A percentile compares a stretch with the other conserved stretches of the same genome.
Evolutionary conservation across 164 flowering plant genomes (phyloP).

Genomic region (Cinnamomum chago): DNA sequence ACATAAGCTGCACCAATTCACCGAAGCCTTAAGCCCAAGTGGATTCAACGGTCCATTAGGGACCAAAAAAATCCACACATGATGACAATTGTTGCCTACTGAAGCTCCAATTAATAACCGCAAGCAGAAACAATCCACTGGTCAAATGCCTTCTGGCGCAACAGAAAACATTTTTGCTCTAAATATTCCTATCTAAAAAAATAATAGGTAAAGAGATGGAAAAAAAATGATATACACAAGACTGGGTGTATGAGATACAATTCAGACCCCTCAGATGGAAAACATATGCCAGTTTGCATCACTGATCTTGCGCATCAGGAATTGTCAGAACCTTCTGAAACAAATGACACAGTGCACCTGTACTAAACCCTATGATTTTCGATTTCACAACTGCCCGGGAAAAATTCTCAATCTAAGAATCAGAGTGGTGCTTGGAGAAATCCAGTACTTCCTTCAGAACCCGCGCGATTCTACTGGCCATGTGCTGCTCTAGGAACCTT

Average conservation of each 20-base stretch:
- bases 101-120: no score
- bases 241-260: background rate
- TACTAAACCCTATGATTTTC: background rate
- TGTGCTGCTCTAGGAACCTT: slow-evolving; percentile 75
- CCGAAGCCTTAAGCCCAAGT: no score
- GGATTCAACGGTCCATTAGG: no score
- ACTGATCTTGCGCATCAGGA: background rate
- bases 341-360: background rate
- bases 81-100: no score
- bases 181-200: no score
- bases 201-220: no score
- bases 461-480: slow-evolving; percentile 71
- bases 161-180: no score
- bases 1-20: no score
- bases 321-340: background rate
- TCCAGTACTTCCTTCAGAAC: slow-evolving; percentile 73
- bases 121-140: no score
- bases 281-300: background rate
- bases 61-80: no score
- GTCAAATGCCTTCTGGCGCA: no score
- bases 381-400: background rate
- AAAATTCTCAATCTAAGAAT: slow-evolving; percentile 6
- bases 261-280: no score
- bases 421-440: slow-evolving; percentile 28
- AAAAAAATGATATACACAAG: background rate